A percentile compares a stretch with the other conserved stretches of the same genome.
Conservation (phyloP, 148 eudicot genomes). For the Cornus florida region DNA sequence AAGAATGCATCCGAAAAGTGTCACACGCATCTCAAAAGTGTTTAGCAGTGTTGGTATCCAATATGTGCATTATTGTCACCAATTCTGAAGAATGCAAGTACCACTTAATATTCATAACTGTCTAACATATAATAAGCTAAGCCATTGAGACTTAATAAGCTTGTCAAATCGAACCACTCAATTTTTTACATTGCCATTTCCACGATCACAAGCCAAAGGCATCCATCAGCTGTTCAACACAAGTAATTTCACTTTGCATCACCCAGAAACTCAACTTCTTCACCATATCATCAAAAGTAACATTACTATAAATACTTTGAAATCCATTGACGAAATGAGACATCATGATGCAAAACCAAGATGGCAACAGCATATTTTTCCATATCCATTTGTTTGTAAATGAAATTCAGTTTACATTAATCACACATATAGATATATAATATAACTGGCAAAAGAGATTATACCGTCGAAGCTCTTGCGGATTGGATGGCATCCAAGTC, state of each 20-base stretch:
- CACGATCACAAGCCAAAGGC: no score
- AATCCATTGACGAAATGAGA: neutral
- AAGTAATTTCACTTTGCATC: neutral
- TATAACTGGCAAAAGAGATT: neutral
- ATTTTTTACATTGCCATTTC: neutral
- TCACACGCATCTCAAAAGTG: no score
- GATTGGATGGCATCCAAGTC: constrained; percentile 93
- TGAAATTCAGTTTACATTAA: neutral
- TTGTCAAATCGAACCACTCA: neutral
- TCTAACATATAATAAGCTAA: no score
- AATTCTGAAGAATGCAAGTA: no score
- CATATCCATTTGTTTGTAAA: neutral
- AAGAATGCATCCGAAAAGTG: no score
- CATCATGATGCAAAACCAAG: neutral
- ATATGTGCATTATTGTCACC: no score
- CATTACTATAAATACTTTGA: neutral
- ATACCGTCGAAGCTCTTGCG: constrained; percentile 69
- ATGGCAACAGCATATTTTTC: neutral
- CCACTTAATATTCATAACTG: no score
- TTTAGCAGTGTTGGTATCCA: no score
- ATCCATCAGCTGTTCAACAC: no score
- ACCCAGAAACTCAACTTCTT: neutral
- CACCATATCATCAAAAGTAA: neutral
- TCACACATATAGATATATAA: neutral
- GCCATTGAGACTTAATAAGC: no score